phyloP scores from a whole-genome alignment of 306 rosid genomes.

The Medicago truncatula region MtrunA17r5.0-ANR NC_053043.1:1957501-1958000 shows the following conservation, averaged over 20 bases:
- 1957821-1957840: not conserved
- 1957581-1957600: slow-evolving; percentile 15
- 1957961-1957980: not conserved
- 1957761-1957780: not conserved
- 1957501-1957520: slow-evolving; percentile 3
- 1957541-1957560: slow-evolving; percentile 26
- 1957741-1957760: not conserved
- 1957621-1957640: not conserved
- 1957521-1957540: slow-evolving; percentile 23
- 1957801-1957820: slow-evolving; percentile 8
- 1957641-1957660: not conserved
- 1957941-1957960: slow-evolving; percentile 2
- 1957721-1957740: slow-evolving; percentile 11
- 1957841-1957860: slow-evolving; percentile 7
- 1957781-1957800: not conserved
- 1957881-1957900: slow-evolving; percentile 1
- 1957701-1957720: slow-evolving; percentile 12
- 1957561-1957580: slow-evolving; percentile 17
- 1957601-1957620: slow-evolving; percentile 7
- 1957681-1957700: not conserved
- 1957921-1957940: not conserved
- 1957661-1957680: slow-evolving; percentile 29
- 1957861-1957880: not conserved
- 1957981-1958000: not conserved
- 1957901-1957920: not conserved